phyloP scores from a whole-genome alignment of 192 early-diverging fungal genomes.

The Glomus cerebriforme region DNA sequence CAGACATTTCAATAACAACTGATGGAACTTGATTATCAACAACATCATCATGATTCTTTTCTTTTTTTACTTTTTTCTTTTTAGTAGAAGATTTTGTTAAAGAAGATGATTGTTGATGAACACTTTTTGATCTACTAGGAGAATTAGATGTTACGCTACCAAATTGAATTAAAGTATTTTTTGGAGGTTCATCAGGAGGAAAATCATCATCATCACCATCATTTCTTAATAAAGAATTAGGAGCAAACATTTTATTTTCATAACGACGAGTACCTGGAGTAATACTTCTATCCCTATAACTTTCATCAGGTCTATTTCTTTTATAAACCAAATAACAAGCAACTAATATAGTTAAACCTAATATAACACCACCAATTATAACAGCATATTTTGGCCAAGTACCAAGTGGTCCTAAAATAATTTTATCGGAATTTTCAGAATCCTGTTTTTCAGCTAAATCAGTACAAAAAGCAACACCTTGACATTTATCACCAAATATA shows the following conservation, averaged over 20 bases:
- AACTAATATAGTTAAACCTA: not conserved
- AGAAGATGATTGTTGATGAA: not conserved
- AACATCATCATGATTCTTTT: not conserved
- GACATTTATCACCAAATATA: conserved; percentile 18
- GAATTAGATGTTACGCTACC: not conserved
- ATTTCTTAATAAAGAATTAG: not conserved
- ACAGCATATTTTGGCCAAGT: conserved; percentile 14
- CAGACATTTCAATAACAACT: not conserved
- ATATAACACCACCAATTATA: not conserved
- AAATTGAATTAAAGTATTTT: not conserved
- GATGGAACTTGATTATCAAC: not conserved
- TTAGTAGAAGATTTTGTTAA: not conserved
- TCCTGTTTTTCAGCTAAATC: not conserved
- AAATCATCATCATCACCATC: not conserved
- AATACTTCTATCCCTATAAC: not conserved
- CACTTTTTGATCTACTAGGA: not conserved
- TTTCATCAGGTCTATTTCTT: not conserved
- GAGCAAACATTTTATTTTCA: not conserved
- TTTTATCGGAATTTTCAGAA: not conserved
- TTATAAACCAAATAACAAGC: not conserved
- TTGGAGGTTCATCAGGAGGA: not conserved
- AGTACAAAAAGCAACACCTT: not conserved
- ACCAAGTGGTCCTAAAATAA: conserved; percentile 11
- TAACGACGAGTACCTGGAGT: not conserved
- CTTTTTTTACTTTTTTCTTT: not conserved